These are phyloP conservation scores for Cocos nucifera DNA, from an alignment of 176 grass and related monocot species.

Conservation along the genomic window DNA sequence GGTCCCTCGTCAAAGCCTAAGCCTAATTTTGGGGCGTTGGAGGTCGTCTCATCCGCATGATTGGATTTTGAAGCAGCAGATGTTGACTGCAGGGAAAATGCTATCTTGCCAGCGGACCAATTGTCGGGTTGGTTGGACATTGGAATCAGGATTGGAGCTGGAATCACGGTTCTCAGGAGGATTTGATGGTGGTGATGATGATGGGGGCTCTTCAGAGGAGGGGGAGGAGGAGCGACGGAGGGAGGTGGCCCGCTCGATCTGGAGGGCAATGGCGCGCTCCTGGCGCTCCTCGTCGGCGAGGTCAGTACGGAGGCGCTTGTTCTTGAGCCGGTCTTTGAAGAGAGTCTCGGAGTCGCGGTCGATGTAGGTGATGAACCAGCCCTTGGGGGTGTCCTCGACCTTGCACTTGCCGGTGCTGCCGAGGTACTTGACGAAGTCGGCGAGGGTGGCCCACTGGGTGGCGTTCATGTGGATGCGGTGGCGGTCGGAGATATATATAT, in stretches of 20 bases:
- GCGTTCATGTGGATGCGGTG: slow-evolving; percentile 86
- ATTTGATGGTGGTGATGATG: too few relatives aligned
- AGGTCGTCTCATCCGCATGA: background rate
- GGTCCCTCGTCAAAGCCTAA: slow-evolving; percentile 44
- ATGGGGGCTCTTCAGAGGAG: background rate
- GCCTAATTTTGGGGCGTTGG: slow-evolving; percentile 33
- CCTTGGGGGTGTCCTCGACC: slow-evolving; percentile 93
- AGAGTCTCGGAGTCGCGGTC: slow-evolving; percentile 72
- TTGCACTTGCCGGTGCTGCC: slow-evolving; percentile 59
- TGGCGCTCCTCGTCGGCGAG: slow-evolving; percentile 73
- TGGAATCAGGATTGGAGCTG: too few relatives aligned
- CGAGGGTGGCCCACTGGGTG: slow-evolving; percentile 65
- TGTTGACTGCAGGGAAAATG: slow-evolving; percentile 42
- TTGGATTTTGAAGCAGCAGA: slow-evolving; percentile 4
- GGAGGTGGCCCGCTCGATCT: slow-evolving; percentile 59
- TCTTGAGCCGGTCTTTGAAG: slow-evolving; percentile 78
- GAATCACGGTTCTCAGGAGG: too few relatives aligned
- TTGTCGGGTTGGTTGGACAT: background rate
- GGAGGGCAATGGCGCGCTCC: slow-evolving; percentile 58
- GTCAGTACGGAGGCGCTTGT: slow-evolving; percentile 62
- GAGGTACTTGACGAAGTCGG: slow-evolving; percentile 73
- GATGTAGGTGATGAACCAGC: slow-evolving; percentile 91
- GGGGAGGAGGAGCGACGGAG: background rate
- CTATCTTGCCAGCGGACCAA: slow-evolving; percentile 38
- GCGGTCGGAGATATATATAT: slow-evolving; percentile 49